phyloP scores from a whole-genome alignment of 176 grass and related monocot genomes.

The Secale cereale region DNA sequence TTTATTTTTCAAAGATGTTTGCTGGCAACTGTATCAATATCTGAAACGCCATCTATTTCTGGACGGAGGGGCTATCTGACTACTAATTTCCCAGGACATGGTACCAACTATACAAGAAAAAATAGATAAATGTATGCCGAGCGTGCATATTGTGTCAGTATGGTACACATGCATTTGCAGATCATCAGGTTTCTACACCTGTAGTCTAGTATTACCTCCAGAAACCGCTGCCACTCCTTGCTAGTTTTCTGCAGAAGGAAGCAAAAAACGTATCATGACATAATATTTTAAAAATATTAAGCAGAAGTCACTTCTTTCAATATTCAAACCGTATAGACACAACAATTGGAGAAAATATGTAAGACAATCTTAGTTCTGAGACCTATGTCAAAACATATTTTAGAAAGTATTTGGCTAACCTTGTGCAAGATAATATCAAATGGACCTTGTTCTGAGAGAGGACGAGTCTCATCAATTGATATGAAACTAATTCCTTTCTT shows the following conservation, averaged over 20 bases:
- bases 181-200: not conserved
- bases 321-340: not conserved
- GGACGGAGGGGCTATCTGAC: not conserved
- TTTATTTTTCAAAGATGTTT: not conserved
- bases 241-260: slow-evolving; percentile 52
- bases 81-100: not conserved
- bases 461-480: slow-evolving; percentile 56
- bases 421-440: slow-evolving; percentile 97
- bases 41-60: not conserved
- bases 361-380: not conserved
- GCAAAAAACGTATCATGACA: not conserved
- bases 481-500: slow-evolving; percentile 90
- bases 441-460: slow-evolving; percentile 84
- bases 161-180: not conserved
- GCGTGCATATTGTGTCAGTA: not conserved
- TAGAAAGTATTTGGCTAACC: slow-evolving; percentile 36
- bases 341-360: not conserved
- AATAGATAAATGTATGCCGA: not conserved
- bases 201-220: slow-evolving; percentile 62
- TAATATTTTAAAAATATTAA: slow-evolving; percentile 10
- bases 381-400: not conserved
- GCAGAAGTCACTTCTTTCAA: not conserved
- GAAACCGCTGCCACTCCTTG: slow-evolving; percentile 78
- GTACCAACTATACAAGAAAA: not conserved
- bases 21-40: not conserved